A percentile compares a stretch with the other conserved stretches of the same genome.
phyloP scores from a whole-genome alignment of 805 yeast species.

The Teunomyces stri region DNA sequence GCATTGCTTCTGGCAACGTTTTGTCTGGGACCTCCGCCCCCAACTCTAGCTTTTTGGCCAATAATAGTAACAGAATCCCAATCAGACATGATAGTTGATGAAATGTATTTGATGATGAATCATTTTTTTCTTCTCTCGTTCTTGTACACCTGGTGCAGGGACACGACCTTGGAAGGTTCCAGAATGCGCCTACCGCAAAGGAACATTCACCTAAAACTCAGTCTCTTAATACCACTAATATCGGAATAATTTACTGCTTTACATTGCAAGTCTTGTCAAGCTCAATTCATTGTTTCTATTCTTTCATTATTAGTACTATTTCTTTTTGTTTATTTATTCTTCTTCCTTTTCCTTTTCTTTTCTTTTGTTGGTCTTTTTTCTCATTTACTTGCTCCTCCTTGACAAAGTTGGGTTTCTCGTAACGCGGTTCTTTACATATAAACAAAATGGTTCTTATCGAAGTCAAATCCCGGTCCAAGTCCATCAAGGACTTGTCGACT shows the following conservation, averaged over 20 bases:
- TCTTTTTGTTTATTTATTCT: no score
- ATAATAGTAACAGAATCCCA: constrained; percentile 92
- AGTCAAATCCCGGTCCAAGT: constrained; percentile 61
- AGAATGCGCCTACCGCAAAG: neutral
- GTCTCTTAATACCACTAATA: neutral
- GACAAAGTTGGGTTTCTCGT: no score
- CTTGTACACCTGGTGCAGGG: neutral
- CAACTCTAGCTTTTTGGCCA: constrained; percentile 85
- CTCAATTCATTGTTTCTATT: no score
- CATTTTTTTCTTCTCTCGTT: constrained; percentile 1
- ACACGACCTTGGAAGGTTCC: constrained; percentile 3
- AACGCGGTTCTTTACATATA: neutral
- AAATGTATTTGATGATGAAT: neutral
- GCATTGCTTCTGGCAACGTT: constrained; percentile 75
- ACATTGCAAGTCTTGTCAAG: no score
- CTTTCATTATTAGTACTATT: no score
- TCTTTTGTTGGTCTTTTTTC: neutral
- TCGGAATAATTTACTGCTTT: neutral
- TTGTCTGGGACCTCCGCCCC: constrained; percentile 85
- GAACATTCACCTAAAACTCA: no score
- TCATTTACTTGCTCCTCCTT: neutral
- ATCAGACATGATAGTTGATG: constrained; percentile 47
- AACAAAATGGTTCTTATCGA: constrained; percentile 43
- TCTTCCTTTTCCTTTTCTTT: no score
- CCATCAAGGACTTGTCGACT: constrained; percentile 48